Conservation (phyloP, 257 asterid species). For the Orobanche coerulescens region DNA sequence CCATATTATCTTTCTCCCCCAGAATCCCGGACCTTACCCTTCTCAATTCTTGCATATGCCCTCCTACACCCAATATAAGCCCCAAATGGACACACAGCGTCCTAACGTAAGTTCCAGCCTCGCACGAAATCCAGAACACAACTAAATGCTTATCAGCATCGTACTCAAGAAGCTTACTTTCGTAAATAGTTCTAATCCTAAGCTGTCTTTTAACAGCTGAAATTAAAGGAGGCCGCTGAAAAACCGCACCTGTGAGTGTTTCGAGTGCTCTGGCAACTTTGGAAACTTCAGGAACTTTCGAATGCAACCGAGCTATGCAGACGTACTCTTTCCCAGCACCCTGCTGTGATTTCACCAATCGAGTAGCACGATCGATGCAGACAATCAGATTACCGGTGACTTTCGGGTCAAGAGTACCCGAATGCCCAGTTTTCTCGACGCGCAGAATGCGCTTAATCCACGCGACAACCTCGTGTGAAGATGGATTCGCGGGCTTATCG, state of each 20-base stretch:
- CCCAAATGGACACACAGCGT: constrained; percentile 96
- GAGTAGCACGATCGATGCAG: constrained; percentile 87
- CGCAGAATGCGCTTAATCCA: constrained; percentile 87
- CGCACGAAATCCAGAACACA: constrained; percentile 94
- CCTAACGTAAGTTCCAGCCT: constrained; percentile 95
- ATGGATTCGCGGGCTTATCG: constrained; percentile 86
- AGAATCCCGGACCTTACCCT: constrained; percentile 82
- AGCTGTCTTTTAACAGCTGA: constrained; percentile 94
- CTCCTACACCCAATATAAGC: constrained; percentile 81
- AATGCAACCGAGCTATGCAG: constrained; percentile 75
- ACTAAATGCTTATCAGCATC: constrained; percentile 70
- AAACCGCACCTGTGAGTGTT: constrained; percentile 83
- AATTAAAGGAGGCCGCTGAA: constrained; percentile 88
- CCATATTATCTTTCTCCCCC: constrained; percentile 97
- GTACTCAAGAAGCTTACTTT: constrained; percentile 83
- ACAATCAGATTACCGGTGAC: constrained; percentile 92
- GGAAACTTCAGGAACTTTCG: constrained; percentile 63
- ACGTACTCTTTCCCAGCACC: constrained; percentile 97
- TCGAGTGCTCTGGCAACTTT: constrained; percentile 83
- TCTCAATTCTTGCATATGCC: constrained; percentile 89
- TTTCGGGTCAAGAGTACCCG: constrained; percentile 92
- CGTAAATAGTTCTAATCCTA: constrained; percentile 83
- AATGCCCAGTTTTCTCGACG: constrained; percentile 87
- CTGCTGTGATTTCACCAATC: constrained; percentile 89
- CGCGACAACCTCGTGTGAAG: constrained; percentile 93